Base-by-base conservation (phyloP, 176 grass and related monocot genomes). In the Triticum monococcum region DNA sequence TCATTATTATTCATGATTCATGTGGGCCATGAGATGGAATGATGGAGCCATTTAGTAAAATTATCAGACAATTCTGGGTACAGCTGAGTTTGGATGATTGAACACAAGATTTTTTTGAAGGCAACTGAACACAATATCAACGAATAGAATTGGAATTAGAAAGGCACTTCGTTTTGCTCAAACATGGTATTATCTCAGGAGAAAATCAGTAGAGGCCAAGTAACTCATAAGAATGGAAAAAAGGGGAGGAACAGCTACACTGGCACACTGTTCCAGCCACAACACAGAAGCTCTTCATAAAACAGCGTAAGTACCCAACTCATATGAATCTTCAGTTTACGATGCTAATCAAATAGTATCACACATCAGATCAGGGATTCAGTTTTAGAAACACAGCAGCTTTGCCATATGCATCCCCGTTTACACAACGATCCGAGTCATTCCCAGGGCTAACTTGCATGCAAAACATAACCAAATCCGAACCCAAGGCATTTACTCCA, bases 381-480 rank as follows among this genome's bases (percentile, higher is more conserved):
- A 22, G 25, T 12, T 18, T 2, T 32, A 62, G 68, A 18, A 76
- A 62, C 50, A 12, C 35, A 37, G 48, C 30, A 90, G n/a, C 3
- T 61, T 4, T 61, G 68, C 14, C 12, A 68, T 68, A 35, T 66
- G 24, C 68, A 66, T 37, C 35, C 28, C 40, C 18, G 16, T 17
- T 20, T 70, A 18, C 7, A 37, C 43, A 56, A 22, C 61, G 60
- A 79, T 67, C 67, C 45, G 57, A 87, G 14, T 13, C 59, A 14
- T 46, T 59, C 33, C 35, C 3, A 25, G 69, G 82, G 14, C 18
- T 10, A 80, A 56, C 57, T 45, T 18, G 31, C 22, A 13, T 10
- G 45, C 56, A 30, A 25, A 83, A 81, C 65, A 45, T 25, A 83
- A 79, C 67, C 43, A 57, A 75, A 75, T 59, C 60, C 25, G 33